These are phyloP conservation scores for Pythium phragmiticola DNA, from an alignment of 352 stramenopile genomes.

Conservation along the genomic window DNA sequence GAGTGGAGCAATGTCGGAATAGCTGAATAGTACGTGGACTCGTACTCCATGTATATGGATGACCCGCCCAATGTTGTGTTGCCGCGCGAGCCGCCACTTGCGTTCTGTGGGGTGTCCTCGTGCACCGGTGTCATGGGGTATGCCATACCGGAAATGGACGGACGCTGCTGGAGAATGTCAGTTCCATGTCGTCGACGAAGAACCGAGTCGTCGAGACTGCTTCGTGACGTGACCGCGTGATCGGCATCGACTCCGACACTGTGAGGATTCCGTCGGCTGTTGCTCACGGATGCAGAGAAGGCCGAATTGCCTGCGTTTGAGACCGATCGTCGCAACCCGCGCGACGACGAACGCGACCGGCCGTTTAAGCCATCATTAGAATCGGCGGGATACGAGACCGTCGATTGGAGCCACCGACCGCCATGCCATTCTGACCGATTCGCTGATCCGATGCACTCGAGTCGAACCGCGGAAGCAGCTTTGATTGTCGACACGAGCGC, in stretches of 20 bases:
- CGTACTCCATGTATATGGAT: conserved; percentile 14
- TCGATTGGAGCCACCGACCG: conserved; percentile 55
- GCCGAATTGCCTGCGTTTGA: conserved; percentile 5
- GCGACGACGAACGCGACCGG: not conserved
- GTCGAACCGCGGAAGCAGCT: conserved; percentile 42
- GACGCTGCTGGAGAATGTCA: conserved; percentile 3
- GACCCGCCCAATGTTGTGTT: conserved; percentile 1
- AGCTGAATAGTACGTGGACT: not conserved
- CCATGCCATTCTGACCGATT: conserved; percentile 62
- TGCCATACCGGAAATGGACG: not conserved
- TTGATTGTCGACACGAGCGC: conserved; percentile 56
- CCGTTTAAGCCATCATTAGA: not conserved
- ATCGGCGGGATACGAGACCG: conserved; percentile 43
- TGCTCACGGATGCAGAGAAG: conserved; percentile 9
- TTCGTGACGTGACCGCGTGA: conserved; percentile 11
- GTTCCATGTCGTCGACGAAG: conserved; percentile 13
- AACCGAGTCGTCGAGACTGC: conserved; percentile 27
- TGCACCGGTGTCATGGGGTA: not conserved
- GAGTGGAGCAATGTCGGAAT: not conserved
- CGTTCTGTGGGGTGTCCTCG: not conserved
- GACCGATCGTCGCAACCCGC: conserved; percentile 5
- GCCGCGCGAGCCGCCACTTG: not conserved
- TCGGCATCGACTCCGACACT: conserved; percentile 1
- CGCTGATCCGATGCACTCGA: conserved; percentile 51
- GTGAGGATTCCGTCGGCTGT: conserved; percentile 1